Base-by-base conservation (phyloP, 2,329 filamentous ascomycete genomes). In the Corinectria fuckeliana region DNA sequence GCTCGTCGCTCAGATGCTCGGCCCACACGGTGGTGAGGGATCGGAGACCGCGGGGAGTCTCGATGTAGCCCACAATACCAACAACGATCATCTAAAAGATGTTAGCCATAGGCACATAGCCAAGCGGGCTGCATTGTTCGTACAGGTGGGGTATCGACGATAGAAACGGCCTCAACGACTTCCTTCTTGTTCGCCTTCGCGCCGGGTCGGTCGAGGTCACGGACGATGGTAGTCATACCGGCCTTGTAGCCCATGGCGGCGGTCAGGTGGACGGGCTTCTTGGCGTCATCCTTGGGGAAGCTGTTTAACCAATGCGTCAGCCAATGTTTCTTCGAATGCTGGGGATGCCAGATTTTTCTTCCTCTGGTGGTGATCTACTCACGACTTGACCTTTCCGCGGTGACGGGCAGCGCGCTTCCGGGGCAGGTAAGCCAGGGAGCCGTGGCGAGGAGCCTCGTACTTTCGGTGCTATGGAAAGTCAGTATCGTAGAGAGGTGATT, bases 141-240 rank as follows among this genome's bases (percentile, higher is more conserved):
- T 93, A 98, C 95, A 81, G 93, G 92, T 85, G 93, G 93, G 80
- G 92, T 96, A 85, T 93, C 90, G 84, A 96, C 88, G 80, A 95
- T 86, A 75, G 89, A 89, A 76, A 91, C 89, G 75, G 92, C 91
- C 86, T 96, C 91, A 75, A 94, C 90, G 79, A 96, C 84, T 84
- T 98, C 89, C 89, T 98, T 93, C 92, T 98, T 98, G 92, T 99
- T 93, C 83, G 95, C 88, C 90, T 99, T 99, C 77, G 95, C 95
- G 82, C 95, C 95, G 72, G 95, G 95, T 83, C 95, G 91, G 89
- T 99, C 95, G 82, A 98, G 88, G 83, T 97, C 94, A 84, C 95
- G 94, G 81, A 99, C 95, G 82, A 98, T 95, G 77, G 95, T 99
- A 82, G 93, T 97, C 95, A 99, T 99, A 82, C 95, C 95, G 80